phyloP scores from a whole-genome alignment of 371 early-diverging fungal genomes.

The Thermomucor indicae-seudaticae region DNA sequence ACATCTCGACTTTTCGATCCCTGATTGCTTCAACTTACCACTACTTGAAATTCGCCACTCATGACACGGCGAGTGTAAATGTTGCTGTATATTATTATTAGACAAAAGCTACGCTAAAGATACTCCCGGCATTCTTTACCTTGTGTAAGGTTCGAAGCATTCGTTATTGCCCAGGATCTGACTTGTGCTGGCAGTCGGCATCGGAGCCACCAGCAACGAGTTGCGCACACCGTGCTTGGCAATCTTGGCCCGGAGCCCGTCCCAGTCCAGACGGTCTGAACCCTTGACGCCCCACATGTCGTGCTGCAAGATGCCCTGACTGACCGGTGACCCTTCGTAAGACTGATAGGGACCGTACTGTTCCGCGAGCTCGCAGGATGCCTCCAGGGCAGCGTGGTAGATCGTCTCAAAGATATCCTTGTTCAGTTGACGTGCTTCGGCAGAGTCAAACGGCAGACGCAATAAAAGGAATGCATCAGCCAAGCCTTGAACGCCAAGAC shows the following conservation, averaged over 20 bases:
- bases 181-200: slow-evolving; percentile 99
- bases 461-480: slow-evolving; percentile 96
- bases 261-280: slow-evolving; percentile 90
- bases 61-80: slow-evolving; percentile 97
- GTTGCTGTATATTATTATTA: slow-evolving; percentile 67
- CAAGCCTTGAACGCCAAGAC: slow-evolving; percentile 98
- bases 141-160: slow-evolving; percentile 97
- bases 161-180: slow-evolving; percentile 99
- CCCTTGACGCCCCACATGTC: slow-evolving; percentile 91
- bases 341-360: slow-evolving; percentile 84
- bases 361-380: slow-evolving; percentile 88
- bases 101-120: not conserved
- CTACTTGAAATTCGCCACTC: slow-evolving; percentile 99
- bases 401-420: slow-evolving; percentile 96
- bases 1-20: not conserved
- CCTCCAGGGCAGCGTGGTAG: slow-evolving; percentile 94
- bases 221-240: slow-evolving; percentile 91
- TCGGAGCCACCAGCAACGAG: slow-evolving; percentile 93
- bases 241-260: slow-evolving; percentile 75
- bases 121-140: not conserved
- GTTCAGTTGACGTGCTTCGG: slow-evolving; percentile 85
- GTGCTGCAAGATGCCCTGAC: slow-evolving; percentile 90
- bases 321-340: slow-evolving; percentile 90
- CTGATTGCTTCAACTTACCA: too few relatives aligned
- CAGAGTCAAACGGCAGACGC: slow-evolving; percentile 93